Base-by-base conservation (phyloP, 73 alveolate genomes). In the Halteria grandinella region DNA sequence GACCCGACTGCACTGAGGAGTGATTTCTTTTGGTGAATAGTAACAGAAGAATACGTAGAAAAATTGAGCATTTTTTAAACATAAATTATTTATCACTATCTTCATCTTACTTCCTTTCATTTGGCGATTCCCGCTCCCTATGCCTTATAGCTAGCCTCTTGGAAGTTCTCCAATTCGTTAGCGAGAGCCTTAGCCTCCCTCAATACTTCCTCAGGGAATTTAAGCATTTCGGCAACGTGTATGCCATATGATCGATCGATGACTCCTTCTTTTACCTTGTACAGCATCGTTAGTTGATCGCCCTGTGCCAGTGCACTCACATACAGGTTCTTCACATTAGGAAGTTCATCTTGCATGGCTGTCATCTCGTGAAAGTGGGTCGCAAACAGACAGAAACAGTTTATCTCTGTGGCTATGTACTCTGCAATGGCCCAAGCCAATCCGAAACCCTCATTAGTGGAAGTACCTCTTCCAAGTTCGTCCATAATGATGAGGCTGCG, bases 291-390 rank as follows among this genome's bases (percentile, higher is more conserved):
- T 41, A 81, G 59, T 37, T 69, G 31, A 28, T 81, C 91, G 6
- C 91, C 91, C 1, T 54, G 55, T 1, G 91, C 86, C 18, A 70
- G 44, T 0, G 91, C 91, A 58, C 94, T 89, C n/a, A 96, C 97
- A 83, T 88, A 89, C 79, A 88, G 89, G 90, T 97, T 97, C 60
- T 89, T 91, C 24, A 92, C 97, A 47, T 94, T 96, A 0, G 89
- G 58, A 21, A 93, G 79, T 43, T 89, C 89, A 41, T 93, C 78
- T 70, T 86, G 99, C 95, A 97, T 77, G 33, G 90, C 90, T 0
- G 99, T 96, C 91, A 97, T 85, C 83, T 97, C 99, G 80, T 95
- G 98, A 88, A 97, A 97, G 81, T 97, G 99, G 3, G 99, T 97
- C 15, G 99, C 99, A 70, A 97, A 97, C 37, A 97, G 86, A 36